A percentile compares a stretch with the other conserved stretches of the same genome.
These are phyloP conservation scores for Leccinum huronense DNA, from an alignment of 1,284 basidiomycete genomes.

Conservation along the genomic window DNA sequence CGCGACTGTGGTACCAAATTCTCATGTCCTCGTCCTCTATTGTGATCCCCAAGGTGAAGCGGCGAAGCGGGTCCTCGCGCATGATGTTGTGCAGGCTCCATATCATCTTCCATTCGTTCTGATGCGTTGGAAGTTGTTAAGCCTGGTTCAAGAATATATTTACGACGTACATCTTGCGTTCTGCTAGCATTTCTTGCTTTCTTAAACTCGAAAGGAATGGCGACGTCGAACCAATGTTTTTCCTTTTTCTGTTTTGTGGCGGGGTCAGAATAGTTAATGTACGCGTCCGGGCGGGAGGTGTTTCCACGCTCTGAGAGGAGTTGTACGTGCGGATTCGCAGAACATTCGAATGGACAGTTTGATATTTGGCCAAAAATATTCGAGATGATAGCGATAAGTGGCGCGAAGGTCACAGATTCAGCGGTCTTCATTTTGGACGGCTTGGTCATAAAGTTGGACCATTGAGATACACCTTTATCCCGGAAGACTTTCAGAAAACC, in stretches of 20 bases:
- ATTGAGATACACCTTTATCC: too few relatives aligned
- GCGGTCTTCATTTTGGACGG: too few relatives aligned
- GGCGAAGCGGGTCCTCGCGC: slow-evolving; percentile 9
- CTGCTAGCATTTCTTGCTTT: not conserved
- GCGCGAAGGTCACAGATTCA: too few relatives aligned
- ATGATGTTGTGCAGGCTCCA: slow-evolving; percentile 20
- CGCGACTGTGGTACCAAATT: not conserved
- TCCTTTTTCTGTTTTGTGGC: not conserved
- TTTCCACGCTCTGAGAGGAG: slow-evolving; percentile 2
- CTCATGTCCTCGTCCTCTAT: slow-evolving; percentile 13
- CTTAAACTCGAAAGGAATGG: slow-evolving; percentile 16
- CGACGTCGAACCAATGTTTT: slow-evolving; percentile 15
- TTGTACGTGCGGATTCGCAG: not conserved
- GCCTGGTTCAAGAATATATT: too few relatives aligned
- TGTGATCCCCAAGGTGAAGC: slow-evolving; percentile 16
- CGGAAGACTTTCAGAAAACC: too few relatives aligned
- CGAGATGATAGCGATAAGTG: too few relatives aligned
- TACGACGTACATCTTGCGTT: not conserved
- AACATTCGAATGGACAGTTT: too few relatives aligned
- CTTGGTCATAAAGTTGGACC: too few relatives aligned
- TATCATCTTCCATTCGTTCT: slow-evolving; percentile 18
- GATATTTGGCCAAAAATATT: too few relatives aligned
- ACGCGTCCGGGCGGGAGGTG: slow-evolving; percentile 9
- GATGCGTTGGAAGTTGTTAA: not conserved
- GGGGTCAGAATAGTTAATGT: not conserved